Evolutionary conservation across 106 monocot species (phyloP).

Genomic region (Platanthera zijinensis): DNA sequence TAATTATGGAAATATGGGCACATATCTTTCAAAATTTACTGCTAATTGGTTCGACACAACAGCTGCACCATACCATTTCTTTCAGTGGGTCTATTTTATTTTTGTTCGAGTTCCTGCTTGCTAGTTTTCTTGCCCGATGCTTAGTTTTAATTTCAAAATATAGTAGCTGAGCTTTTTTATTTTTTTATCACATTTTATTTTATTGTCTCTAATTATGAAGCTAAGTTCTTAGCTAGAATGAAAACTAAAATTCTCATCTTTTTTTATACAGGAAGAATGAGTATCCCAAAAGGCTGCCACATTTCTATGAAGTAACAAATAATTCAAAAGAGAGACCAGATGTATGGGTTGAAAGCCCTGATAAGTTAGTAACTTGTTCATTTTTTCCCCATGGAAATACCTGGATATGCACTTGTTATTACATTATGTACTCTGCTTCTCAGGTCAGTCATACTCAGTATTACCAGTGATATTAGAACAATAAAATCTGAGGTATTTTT

Average conservation of each 20-base stretch:
- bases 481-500: slow-evolving; percentile 85
- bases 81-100: neutral
- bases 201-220: neutral
- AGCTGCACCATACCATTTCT: neutral
- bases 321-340: slow-evolving; percentile 99
- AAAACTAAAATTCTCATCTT: neutral
- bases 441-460: slow-evolving; percentile 86
- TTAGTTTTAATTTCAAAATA: neutral
- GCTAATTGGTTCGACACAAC: neutral
- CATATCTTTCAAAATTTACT: neutral
- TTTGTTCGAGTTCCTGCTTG: neutral
- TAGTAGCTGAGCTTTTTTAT: neutral
- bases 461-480: slow-evolving; percentile 93
- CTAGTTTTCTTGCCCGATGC: neutral
- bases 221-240: neutral
- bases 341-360: slow-evolving; percentile 99
- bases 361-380: slow-evolving; percentile 49
- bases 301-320: slow-evolving; percentile 90
- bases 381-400: neutral
- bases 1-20: neutral
- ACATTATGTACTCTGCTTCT: slow-evolving; percentile 16
- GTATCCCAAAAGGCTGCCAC: slow-evolving; percentile 65
- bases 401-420: neutral
- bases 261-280: slow-evolving; percentile 85
- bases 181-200: neutral